Conservation (phyloP, 257 asterid species). For the Thymus mandschuricus region DNA sequence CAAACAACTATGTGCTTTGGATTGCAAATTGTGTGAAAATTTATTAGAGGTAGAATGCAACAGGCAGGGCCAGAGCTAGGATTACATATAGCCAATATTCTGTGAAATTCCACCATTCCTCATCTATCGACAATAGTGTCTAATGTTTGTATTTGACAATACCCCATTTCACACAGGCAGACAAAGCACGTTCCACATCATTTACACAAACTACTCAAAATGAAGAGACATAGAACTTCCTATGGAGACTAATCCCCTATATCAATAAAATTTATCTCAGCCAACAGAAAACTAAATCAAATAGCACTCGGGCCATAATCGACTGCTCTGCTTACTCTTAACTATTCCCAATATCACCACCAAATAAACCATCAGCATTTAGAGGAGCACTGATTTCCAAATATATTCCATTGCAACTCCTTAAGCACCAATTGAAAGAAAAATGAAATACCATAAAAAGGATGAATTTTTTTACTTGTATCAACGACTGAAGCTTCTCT, state of each 20-base stretch:
- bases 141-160: constrained; percentile 1
- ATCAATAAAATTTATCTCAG: neutral
- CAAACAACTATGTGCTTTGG: neutral
- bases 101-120: neutral
- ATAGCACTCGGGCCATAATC: constrained; percentile 14
- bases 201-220: neutral
- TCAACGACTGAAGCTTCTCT: constrained; percentile 59
- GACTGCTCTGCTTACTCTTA: constrained; percentile 10
- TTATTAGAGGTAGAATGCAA: neutral
- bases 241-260: neutral
- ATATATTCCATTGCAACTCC: constrained; percentile 11
- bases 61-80: neutral
- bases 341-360: neutral
- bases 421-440: neutral
- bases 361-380: neutral
- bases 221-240: neutral
- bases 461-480: constrained; percentile 47
- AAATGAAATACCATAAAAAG: neutral
- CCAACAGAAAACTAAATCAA: neutral
- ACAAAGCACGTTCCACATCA: constrained; percentile 1
- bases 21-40: neutral
- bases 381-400: neutral
- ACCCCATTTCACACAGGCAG: neutral
- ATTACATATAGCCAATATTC: neutral
- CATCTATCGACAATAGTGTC: constrained; percentile 1